Base-by-base conservation (phyloP, 495 filamentous ascomycete genomes). In the Annulohypoxylon stygium region DNA sequence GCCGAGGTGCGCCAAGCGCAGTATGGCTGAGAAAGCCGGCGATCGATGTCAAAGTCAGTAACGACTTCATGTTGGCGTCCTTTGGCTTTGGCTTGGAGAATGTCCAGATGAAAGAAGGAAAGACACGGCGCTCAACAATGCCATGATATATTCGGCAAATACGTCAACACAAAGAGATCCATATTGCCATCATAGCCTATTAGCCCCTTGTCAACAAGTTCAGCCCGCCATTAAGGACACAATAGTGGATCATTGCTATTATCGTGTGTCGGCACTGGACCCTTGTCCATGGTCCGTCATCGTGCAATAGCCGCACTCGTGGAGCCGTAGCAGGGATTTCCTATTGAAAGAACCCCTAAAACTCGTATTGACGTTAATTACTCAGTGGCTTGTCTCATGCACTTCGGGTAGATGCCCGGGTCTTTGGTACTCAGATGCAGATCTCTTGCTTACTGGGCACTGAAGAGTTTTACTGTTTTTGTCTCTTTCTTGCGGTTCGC, bases 51-150 rank as follows among this genome's bases (percentile, higher is more conserved):
- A 68, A 36, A 37, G 45, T 51, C 33, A 45, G 23, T 36, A 75
- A 45, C 4, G 54, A 68, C 60, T 55, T 75, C 72, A 75, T 75
- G 43, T 55, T 75, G 63, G 25, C 59, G 20, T 11, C 39, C 48
- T 41, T 50, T 0, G 30, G 23, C 20, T 41, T 34, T 1, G 57
- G 18, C 55, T 43, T 26, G 26, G 20, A 20, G 57, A 9, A 45
- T 14, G 33, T 6, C 33, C 30, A 36, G 18, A 14, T 7, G 33
- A 25, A 1, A 37, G 16, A 55, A 26, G 20, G 37, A n/a, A 39
- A 54, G 23, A 25, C n/a, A 25, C 25, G n/a, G 23, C 4, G 37
- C 14, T 4, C 12, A 14, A 59, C n/a, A 61, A 64, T 18, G 62
- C 67, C 62, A 70, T 66, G 23, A 62, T 70, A 70, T 70, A 67